phyloP scores from a whole-genome alignment of 495 filamentous ascomycete species.

The Aspergillus indologenus region DNA sequence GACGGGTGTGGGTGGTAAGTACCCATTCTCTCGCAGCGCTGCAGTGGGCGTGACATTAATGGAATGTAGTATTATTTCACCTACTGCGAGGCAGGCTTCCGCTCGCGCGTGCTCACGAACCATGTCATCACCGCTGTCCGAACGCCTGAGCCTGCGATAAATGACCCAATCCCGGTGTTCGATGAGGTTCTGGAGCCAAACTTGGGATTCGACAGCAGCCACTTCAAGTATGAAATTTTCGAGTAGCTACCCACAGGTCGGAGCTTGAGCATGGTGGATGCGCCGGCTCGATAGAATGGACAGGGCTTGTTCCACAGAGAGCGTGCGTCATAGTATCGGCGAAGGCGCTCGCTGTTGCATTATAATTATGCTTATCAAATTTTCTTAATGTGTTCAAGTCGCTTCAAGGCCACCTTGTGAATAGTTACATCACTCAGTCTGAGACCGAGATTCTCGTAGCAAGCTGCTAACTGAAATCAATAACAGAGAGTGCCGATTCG shows the following conservation, averaged over 20 bases:
- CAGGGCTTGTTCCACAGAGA: too few species aligned
- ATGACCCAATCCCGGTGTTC: not conserved
- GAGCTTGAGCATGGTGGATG: not conserved
- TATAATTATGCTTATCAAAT: too few species aligned
- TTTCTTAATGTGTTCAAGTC: too few species aligned
- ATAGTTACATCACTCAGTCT: too few species aligned
- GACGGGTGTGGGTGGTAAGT: constrained; percentile 64
- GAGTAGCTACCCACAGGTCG: not conserved
- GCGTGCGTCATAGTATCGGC: too few species aligned
- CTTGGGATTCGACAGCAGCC: not conserved
- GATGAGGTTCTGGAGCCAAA: not conserved
- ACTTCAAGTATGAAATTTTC: not conserved
- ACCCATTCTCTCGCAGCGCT: not conserved
- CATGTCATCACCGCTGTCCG: constrained; percentile 54
- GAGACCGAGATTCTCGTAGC: too few species aligned
- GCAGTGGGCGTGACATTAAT: not conserved
- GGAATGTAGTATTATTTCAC: constrained; percentile 61
- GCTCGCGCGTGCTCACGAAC: constrained; percentile 66
- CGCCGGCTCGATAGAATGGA: too few species aligned
- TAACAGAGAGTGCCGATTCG: too few species aligned
- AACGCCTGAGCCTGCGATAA: constrained; percentile 9
- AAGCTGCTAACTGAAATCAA: too few species aligned
- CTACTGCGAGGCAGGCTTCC: constrained; percentile 71
- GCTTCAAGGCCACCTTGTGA: too few species aligned
- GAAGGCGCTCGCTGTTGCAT: too few species aligned